These are phyloP conservation scores for Diversispora epigaea DNA, from an alignment of 192 early-diverging fungal genomes.

Conservation along the genomic window DNA sequence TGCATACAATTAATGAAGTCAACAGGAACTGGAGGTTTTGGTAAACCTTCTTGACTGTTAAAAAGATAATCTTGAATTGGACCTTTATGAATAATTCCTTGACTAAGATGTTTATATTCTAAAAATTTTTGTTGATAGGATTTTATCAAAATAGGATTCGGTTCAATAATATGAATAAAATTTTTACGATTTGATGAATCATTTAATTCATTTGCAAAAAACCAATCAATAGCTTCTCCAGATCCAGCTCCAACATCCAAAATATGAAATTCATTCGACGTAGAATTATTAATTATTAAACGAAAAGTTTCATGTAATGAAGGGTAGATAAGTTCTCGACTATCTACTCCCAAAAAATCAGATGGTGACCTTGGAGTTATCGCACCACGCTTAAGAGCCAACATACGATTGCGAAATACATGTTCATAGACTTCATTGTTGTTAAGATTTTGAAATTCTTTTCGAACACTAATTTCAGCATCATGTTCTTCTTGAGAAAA, in stretches of 20 bases:
- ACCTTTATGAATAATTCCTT: conserved; percentile 16
- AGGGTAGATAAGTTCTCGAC: background rate
- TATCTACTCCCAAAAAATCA: background rate
- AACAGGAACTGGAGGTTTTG: background rate
- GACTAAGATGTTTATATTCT: background rate
- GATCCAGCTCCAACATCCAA: conserved; percentile 6
- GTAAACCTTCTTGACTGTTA: background rate
- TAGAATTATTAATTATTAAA: background rate
- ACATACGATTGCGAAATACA: background rate
- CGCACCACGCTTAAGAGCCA: background rate
- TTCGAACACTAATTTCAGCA: background rate
- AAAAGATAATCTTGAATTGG: background rate
- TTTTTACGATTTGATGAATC: background rate
- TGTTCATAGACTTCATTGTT: conserved; percentile 5
- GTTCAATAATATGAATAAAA: conserved; percentile 6
- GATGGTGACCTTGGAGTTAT: background rate
- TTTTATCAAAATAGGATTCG: conserved; percentile 2
- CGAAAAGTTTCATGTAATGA: background rate
- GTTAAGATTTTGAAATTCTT: background rate
- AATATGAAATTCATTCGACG: conserved; percentile 2
- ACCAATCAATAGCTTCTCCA: conserved; percentile 12
- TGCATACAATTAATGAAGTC: conserved; percentile 14
- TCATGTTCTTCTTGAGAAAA: background rate
- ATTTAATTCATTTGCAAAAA: conserved; percentile 6
- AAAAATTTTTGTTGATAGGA: conserved; percentile 15